phyloP scores from a whole-genome alignment of 345 rosid species.

The Gossypium arboreum region DNA sequence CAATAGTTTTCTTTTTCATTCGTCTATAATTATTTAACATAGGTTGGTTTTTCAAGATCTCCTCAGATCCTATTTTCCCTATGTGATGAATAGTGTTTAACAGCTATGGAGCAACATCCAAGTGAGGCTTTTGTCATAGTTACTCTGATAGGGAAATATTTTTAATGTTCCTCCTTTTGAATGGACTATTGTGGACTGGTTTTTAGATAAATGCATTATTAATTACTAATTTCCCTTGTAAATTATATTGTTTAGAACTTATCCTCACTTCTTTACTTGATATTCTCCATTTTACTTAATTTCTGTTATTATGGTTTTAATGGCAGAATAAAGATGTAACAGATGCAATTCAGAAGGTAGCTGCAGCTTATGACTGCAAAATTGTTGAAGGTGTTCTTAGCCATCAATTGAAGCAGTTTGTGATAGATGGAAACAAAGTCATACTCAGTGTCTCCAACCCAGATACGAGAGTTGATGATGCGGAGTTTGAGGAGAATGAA shows the following conservation, averaged over 20 bases:
- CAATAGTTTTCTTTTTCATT: not conserved
- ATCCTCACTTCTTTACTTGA: not conserved
- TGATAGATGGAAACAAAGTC: conserved; percentile 87
- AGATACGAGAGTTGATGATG: conserved; percentile 89
- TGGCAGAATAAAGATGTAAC: conserved; percentile 94
- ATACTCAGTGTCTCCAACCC: conserved; percentile 65
- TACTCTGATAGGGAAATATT: conserved; percentile 33
- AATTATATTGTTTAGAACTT: not conserved
- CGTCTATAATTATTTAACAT: not conserved
- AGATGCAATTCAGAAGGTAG: conserved; percentile 95
- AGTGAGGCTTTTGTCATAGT: conserved; percentile 46
- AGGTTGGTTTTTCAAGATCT: not conserved
- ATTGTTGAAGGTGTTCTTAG: conserved; percentile 96
- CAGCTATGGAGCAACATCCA: conserved; percentile 38
- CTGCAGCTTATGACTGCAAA: conserved; percentile 94
- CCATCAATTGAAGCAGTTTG: conserved; percentile 87
- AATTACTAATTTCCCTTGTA: not conserved
- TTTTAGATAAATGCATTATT: not conserved
- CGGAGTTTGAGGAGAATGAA: conserved; percentile 95
- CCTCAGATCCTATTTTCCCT: not conserved
- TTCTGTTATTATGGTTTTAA: not conserved
- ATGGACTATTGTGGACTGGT: not conserved
- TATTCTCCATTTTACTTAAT: not conserved
- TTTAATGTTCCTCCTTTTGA: not conserved
- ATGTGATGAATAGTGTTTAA: not conserved